Evolutionary conservation across 257 asterid genomes (phyloP), one percentile per base, ranked within the genome.

Genomic region (Fraxinus americana): DNA sequence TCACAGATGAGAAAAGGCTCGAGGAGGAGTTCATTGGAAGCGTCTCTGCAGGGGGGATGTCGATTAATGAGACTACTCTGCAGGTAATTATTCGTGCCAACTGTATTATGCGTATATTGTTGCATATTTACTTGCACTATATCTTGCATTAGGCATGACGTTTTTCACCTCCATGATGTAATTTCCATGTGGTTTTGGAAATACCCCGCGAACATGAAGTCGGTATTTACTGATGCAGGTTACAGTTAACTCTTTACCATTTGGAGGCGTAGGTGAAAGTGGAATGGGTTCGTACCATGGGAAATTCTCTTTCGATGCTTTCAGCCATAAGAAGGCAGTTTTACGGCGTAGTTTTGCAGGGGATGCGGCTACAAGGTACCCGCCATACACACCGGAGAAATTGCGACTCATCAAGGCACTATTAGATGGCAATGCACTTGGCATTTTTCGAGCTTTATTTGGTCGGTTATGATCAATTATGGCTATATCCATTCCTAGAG

Each of bases 241-340:
- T 80, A 80, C 89, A 4, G 88, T 81, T 75, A 73, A 76, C 38
- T 38, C 85, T 5, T 78, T 95, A 83, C 99, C 98, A 34, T 95
- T 95, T 61, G 99, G 99, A 57, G 99, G 99, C 3, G 96, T 95
- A 21, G 99, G 98, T n/a, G 97, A 85, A 82, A 95, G 99, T 79
- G 99, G 99, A 77, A 95, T 87, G 91, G 99, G 98, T 34, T 79
- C 97, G 38, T 95, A 91, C 89, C 98, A 95, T 19, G 99, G 99
- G 3, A 91, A 87, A 81, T 88, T 87, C 84, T 91, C 97, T 6
- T 95, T 93, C 50, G 98, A 95, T 23, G 87, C 92, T 81, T 92
- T 95, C 81, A 95, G 97, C 90, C 99, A 95, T 77, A 91, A 89
- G 88, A 95, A 95, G 88, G 85, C 97, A 16, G 97, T 95, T 81